Percentiles rank a stretch among this genome's conserved stretches.
Conservation (phyloP, 164 flowering plant genomes). For the Platanus orientalis region DNA sequence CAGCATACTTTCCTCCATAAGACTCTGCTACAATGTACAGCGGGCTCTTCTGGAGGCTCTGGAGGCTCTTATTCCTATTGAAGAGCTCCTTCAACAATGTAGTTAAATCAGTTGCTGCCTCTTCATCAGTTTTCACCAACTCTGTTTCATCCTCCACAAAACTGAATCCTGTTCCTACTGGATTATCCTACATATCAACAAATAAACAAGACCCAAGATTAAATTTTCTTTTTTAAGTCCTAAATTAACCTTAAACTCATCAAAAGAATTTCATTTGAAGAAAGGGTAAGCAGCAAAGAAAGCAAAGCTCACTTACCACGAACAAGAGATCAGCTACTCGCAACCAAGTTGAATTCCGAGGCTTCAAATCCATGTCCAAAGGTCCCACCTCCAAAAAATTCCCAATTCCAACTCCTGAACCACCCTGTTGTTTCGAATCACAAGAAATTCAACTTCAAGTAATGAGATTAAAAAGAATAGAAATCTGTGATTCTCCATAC, state of each 20-base stretch:
- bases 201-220: background rate
- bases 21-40: conserved; percentile 83
- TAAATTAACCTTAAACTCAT: background rate
- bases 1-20: conserved; percentile 89
- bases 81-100: conserved; percentile 51
- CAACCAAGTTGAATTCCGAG: conserved; percentile 61
- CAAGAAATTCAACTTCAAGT: background rate
- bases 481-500: background rate
- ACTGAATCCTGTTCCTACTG: conserved; percentile 92
- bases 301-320: conserved; percentile 30
- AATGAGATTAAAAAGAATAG: conserved; percentile 18
- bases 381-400: conserved; percentile 62
- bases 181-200: conserved; percentile 55
- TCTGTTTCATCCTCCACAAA: conserved; percentile 58
- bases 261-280: background rate
- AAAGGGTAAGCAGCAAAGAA: background rate
- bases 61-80: conserved; percentile 47
- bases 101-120: conserved; percentile 73
- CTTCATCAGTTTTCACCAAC: conserved; percentile 74
- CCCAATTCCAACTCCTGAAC: conserved; percentile 58
- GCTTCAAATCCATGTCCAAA: conserved; percentile 36
- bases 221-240: background rate
- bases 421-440: conserved; percentile 30
- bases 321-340: conserved; percentile 60
- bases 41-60: conserved; percentile 64